A percentile compares a stretch with the other conserved stretches of the same genome.
Conservation (phyloP, 331 rosid species). For the Malus hybrid region DNA sequence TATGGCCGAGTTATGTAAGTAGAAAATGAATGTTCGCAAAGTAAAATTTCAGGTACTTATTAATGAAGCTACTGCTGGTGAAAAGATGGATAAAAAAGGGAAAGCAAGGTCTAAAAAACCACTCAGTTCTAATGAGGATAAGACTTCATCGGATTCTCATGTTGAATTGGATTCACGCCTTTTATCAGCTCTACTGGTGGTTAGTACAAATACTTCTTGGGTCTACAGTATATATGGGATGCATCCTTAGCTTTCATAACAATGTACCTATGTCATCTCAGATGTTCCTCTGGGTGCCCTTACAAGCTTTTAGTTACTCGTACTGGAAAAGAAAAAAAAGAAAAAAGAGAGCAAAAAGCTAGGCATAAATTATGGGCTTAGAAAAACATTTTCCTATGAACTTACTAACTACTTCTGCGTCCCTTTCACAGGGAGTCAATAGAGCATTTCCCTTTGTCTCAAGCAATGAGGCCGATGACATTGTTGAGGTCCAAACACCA, state of each 20-base stretch:
- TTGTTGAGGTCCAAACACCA: constrained; percentile 84
- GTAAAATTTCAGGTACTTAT: constrained; percentile 58
- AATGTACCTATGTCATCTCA: neutral
- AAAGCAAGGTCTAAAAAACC: constrained; percentile 26
- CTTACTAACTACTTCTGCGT: neutral
- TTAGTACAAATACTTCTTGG: constrained; percentile 19
- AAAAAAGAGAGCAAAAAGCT: neutral
- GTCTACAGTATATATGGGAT: neutral
- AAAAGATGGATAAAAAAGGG: constrained; percentile 33
- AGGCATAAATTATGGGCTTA: neutral
- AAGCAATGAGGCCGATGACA: constrained; percentile 82
- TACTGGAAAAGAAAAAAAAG: neutral
- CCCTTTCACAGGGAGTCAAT: constrained; percentile 66
- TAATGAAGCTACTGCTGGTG: constrained; percentile 35
- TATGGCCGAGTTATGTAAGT: neutral
- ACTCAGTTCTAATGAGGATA: constrained; percentile 17
- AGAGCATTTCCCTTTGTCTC: constrained; percentile 92
- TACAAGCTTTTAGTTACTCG: neutral
- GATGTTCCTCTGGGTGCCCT: neutral
- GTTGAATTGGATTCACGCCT: constrained; percentile 83
- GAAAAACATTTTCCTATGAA: neutral
- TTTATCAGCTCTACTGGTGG: constrained; percentile 76
- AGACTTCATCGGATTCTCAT: constrained; percentile 39
- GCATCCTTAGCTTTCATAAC: neutral
- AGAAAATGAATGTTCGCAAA: constrained; percentile 6